These are phyloP conservation scores for Hygrocybe coccinea DNA, from an alignment of 768 basidiomycete species.

Conservation along the genomic window DNA sequence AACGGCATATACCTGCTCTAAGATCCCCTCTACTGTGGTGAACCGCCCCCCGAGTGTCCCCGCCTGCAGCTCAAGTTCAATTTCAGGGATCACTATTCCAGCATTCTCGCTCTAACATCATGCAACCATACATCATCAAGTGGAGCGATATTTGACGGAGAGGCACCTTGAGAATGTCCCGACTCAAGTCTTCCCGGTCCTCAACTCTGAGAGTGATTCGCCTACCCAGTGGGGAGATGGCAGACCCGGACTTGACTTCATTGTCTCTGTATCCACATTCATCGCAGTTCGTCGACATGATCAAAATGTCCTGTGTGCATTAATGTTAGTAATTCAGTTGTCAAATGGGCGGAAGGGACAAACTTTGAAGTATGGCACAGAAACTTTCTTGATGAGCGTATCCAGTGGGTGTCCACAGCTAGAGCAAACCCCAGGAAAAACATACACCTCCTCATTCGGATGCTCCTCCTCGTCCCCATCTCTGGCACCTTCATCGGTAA, in stretches of 20 bases:
- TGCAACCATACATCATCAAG: not conserved
- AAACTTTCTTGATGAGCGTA: slow-evolving; percentile 94
- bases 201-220: slow-evolving; percentile 84
- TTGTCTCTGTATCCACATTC: slow-evolving; percentile 94
- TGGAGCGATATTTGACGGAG: not conserved
- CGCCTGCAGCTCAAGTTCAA: slow-evolving; percentile 83
- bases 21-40: slow-evolving; percentile 93
- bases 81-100: slow-evolving; percentile 87
- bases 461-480: slow-evolving; percentile 14
- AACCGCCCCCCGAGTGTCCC: slow-evolving; percentile 97
- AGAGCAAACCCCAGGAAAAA: slow-evolving; percentile 84
- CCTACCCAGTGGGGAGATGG: slow-evolving; percentile 84
- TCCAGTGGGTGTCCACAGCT: slow-evolving; percentile 79
- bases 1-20: slow-evolving; percentile 55
- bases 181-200: slow-evolving; percentile 84
- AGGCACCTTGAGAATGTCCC: slow-evolving; percentile 88
- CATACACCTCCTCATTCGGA: slow-evolving; percentile 77
- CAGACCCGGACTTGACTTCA: slow-evolving; percentile 92
- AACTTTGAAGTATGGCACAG: slow-evolving; percentile 97
- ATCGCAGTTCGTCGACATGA: slow-evolving; percentile 98
- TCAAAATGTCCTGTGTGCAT: slow-evolving; percentile 72
- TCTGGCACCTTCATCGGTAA: slow-evolving; percentile 15
- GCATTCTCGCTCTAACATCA: slow-evolving; percentile 81
- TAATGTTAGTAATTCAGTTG: not conserved
- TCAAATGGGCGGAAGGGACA: slow-evolving; percentile 11